A percentile compares a stretch with the other conserved stretches of the same genome.
These are phyloP conservation scores for Mollisia scopiformis DNA, from an alignment of 2,329 filamentous ascomycete species.

Conservation along the genomic window DNA sequence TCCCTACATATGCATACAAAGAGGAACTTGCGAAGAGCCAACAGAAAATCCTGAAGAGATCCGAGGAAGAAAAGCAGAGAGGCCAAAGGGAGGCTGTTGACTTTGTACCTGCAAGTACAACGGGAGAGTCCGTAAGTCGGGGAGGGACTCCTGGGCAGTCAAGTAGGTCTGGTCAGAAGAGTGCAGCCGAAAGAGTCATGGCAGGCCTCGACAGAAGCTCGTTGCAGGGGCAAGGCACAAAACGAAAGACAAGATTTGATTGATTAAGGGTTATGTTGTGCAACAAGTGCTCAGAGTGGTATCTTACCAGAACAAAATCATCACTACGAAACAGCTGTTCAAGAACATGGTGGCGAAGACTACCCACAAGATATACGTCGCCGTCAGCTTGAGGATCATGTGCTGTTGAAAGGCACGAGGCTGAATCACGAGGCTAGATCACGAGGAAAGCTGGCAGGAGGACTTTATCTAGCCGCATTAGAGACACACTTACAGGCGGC, in stretches of 20 bases:
- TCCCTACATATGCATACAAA: conserved; percentile 58
- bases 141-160: conserved; percentile 25
- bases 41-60: conserved; percentile 34
- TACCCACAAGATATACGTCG: neutral
- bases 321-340: neutral
- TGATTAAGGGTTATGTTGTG: conserved; percentile 25
- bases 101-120: conserved; percentile 35
- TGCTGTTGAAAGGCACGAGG: neutral
- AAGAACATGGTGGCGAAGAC: neutral
- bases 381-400: neutral
- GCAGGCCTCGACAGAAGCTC: conserved; percentile 37
- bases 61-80: conserved; percentile 34
- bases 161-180: conserved; percentile 28
- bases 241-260: conserved; percentile 39
- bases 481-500: neutral
- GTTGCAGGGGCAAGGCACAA: conserved; percentile 35
- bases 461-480: too few species aligned
- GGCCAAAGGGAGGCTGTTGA: conserved; percentile 36
- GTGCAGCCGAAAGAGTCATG: conserved; percentile 39
- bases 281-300: neutral
- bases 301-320: neutral
- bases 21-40: conserved; percentile 53
- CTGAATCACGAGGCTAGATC: neutral
- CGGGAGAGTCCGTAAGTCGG: conserved; percentile 26
- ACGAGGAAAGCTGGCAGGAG: neutral